Percentiles rank a stretch among this genome's conserved stretches.
Conservation (phyloP, 805 yeast species). For the Blastobotrys muscicola region DNA sequence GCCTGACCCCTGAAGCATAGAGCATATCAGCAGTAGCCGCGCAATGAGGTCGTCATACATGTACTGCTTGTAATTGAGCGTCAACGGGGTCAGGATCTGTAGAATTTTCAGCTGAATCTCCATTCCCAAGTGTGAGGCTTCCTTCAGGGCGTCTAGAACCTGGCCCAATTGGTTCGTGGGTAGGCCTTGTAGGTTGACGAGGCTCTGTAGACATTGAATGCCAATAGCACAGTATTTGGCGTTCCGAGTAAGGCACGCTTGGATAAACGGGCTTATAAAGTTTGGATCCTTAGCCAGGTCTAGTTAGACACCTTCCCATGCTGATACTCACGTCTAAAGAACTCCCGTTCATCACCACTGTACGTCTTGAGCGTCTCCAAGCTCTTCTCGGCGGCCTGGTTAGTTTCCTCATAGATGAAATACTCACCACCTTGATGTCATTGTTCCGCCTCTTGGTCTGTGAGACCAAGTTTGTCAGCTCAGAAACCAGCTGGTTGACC, state of each 20-base stretch:
- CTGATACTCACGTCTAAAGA: slow-evolving; percentile 16
- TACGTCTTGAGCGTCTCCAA: slow-evolving; percentile 35
- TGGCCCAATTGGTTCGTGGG: slow-evolving; percentile 41
- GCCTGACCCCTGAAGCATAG: slow-evolving; percentile 58
- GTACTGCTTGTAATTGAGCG: slow-evolving; percentile 49
- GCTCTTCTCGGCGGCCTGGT: slow-evolving; percentile 40
- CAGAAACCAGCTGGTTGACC: slow-evolving; percentile 43
- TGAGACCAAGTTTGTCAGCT: slow-evolving; percentile 48
- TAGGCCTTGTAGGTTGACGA: slow-evolving; percentile 47
- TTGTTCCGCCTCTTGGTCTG: slow-evolving; percentile 65
- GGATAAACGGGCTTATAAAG: slow-evolving; percentile 57
- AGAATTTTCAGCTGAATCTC: slow-evolving; percentile 82
- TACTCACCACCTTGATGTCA: slow-evolving; percentile 52
- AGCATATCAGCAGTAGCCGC: slow-evolving; percentile 56
- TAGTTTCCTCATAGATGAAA: background rate
- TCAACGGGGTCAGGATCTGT: slow-evolving; percentile 70
- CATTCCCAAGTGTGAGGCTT: slow-evolving; percentile 63
- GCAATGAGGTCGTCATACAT: slow-evolving; percentile 49
- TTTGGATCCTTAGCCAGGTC: slow-evolving; percentile 39
- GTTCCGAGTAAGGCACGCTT: slow-evolving; percentile 66
- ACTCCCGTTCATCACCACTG: slow-evolving; percentile 19
- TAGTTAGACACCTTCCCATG: background rate
- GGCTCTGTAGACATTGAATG: slow-evolving; percentile 56
- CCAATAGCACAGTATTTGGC: slow-evolving; percentile 65
- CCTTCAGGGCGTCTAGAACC: slow-evolving; percentile 57